Conservation (phyloP, 345 rosid species). For the Cochlearia excelsa region DNA sequence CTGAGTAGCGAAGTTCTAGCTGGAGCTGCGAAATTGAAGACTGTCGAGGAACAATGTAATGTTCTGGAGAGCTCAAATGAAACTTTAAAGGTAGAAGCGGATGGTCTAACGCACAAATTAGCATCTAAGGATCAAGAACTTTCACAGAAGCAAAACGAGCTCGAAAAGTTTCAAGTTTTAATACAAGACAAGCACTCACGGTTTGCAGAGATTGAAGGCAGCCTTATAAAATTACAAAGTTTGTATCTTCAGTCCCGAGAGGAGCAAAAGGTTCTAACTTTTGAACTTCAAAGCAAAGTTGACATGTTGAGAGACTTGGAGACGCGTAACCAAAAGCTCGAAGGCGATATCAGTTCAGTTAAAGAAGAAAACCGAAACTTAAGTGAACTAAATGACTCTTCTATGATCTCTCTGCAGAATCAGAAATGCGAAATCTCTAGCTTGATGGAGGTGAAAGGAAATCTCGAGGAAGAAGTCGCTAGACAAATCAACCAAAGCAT, state of each 20-base stretch:
- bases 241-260: slow-evolving; percentile 54
- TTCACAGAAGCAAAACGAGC: slow-evolving; percentile 54
- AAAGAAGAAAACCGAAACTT: slow-evolving; percentile 51
- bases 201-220: slow-evolving; percentile 54
- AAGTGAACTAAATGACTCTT: slow-evolving; percentile 47
- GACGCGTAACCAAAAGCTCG: slow-evolving; percentile 47
- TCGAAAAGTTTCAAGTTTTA: slow-evolving; percentile 51
- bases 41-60: slow-evolving; percentile 52
- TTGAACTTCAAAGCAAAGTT: slow-evolving; percentile 59
- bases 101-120: slow-evolving; percentile 46
- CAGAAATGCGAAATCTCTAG: slow-evolving; percentile 52
- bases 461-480: slow-evolving; percentile 71
- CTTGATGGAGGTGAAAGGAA: slow-evolving; percentile 64
- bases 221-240: slow-evolving; percentile 49
- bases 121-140: slow-evolving; percentile 66
- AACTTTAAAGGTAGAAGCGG: slow-evolving; percentile 60
- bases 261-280: slow-evolving; percentile 64
- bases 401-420: slow-evolving; percentile 40
- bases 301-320: slow-evolving; percentile 56
- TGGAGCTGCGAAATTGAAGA: slow-evolving; percentile 56
- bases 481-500: slow-evolving; percentile 57
- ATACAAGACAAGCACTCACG: slow-evolving; percentile 56
- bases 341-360: slow-evolving; percentile 48
- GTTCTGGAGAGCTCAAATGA: slow-evolving; percentile 60
- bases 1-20: slow-evolving; percentile 57